phyloP scores from a whole-genome alignment of 768 basidiomycete genomes.

The Leccinum subtestaceum region DNA sequence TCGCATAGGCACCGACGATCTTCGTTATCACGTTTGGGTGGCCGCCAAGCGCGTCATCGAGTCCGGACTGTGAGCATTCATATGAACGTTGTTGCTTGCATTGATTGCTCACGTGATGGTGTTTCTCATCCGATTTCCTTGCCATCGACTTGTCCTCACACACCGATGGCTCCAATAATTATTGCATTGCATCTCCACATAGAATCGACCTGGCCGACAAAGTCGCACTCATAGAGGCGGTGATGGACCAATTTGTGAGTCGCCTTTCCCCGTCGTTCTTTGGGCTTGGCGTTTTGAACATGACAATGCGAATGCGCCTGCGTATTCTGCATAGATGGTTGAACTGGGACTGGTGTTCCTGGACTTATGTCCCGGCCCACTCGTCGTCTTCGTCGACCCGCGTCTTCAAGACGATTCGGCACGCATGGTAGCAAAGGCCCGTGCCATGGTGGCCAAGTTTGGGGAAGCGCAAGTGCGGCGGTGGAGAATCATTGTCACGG shows the following conservation, averaged over 20 bases:
- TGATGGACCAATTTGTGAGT: conserved; percentile 34
- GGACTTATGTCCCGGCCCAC: conserved; percentile 45
- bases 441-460: conserved; percentile 40
- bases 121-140: neutral
- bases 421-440: conserved; percentile 43
- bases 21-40: conserved; percentile 36
- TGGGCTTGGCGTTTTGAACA: neutral
- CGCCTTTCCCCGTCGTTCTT: neutral
- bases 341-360: conserved; percentile 46
- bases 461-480: conserved; percentile 37
- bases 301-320: neutral
- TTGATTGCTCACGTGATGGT: neutral
- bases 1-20: conserved; percentile 23
- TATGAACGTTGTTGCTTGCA: neutral
- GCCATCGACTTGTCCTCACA: neutral
- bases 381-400: conserved; percentile 53
- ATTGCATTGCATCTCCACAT: neutral
- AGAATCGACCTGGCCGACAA: conserved; percentile 17
- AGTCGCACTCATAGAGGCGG: conserved; percentile 18
- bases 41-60: conserved; percentile 31
- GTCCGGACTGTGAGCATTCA: conserved; percentile 15
- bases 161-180: neutral
- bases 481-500: conserved; percentile 48
- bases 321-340: conserved; percentile 40
- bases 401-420: conserved; percentile 36